These are phyloP conservation scores for Coprinopsis strossmayeri DNA, from an alignment of 768 basidiomycete genomes.

Conservation along the genomic window DNA sequence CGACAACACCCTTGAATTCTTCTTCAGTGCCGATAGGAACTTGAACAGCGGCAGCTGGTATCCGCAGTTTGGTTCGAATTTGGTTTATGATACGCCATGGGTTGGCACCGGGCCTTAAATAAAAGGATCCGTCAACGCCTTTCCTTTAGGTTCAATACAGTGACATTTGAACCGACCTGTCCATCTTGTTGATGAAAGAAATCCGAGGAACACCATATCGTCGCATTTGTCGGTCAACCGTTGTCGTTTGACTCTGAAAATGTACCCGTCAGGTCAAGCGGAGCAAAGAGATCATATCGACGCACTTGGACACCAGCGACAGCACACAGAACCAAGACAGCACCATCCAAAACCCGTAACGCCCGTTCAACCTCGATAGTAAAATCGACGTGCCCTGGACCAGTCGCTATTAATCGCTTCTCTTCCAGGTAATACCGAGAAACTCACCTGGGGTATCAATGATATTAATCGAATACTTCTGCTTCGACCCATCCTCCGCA, in stretches of 20 bases:
- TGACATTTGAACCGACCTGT: conserved; percentile 46
- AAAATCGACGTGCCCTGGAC: conserved; percentile 95
- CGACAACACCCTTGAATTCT: conserved; percentile 85
- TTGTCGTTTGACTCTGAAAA: conserved; percentile 90
- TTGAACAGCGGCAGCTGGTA: conserved; percentile 91
- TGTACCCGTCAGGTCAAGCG: not conserved
- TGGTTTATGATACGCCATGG: conserved; percentile 94
- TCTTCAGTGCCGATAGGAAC: conserved; percentile 92
- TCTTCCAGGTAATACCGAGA: not conserved
- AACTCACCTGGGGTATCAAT: conserved; percentile 89
- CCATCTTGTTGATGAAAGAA: conserved; percentile 99
- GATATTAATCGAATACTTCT: conserved; percentile 93
- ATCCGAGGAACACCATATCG: conserved; percentile 93
- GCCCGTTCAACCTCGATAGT: conserved; percentile 99
- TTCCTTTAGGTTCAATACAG: not conserved
- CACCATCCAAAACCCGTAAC: conserved; percentile 92
- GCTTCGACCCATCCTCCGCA: conserved; percentile 50
- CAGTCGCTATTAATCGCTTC: conserved; percentile 1
- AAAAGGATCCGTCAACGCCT: not conserved
- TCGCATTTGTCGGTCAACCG: conserved; percentile 98
- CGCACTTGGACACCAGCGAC: conserved; percentile 90
- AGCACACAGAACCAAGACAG: conserved; percentile 92
- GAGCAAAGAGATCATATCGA: not conserved
- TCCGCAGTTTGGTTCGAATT: conserved; percentile 85
- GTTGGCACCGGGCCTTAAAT: conserved; percentile 88